phyloP scores from a whole-genome alignment of 139 green algal genomes.

The Chlorella sp. region DNA sequence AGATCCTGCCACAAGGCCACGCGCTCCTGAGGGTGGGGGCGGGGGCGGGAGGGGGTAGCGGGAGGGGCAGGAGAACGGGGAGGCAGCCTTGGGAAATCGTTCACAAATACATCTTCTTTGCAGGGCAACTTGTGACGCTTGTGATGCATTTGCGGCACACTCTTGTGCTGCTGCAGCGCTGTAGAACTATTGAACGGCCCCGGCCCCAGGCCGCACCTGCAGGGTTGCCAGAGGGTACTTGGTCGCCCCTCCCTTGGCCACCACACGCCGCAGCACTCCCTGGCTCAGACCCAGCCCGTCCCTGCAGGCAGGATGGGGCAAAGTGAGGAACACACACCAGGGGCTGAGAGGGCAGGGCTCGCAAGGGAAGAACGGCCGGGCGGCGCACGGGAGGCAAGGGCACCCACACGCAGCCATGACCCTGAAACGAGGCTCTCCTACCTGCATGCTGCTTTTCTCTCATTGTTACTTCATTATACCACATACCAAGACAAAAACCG shows the following conservation, averaged over 20 bases:
- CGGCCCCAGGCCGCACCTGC: background rate
- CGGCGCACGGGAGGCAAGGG: background rate
- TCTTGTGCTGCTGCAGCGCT: too few species aligned
- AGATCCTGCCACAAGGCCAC: conserved; percentile 26
- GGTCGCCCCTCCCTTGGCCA: conserved; percentile 20
- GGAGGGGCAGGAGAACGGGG: too few species aligned
- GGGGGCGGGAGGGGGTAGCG: background rate
- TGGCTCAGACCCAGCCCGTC: conserved; percentile 7
- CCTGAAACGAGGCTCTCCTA: too few species aligned
- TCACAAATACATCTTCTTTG: too few species aligned
- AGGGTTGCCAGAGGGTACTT: conserved; percentile 37
- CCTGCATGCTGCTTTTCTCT: too few species aligned
- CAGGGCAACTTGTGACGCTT: too few species aligned
- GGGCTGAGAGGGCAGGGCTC: background rate
- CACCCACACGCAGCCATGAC: too few species aligned
- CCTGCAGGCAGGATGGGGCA: background rate
- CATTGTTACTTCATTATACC: too few species aligned
- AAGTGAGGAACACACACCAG: background rate
- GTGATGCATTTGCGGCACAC: too few species aligned
- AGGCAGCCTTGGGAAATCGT: too few species aligned
- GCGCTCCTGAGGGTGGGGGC: background rate
- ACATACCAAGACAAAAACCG: too few species aligned
- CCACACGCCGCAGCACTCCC: conserved; percentile 8
- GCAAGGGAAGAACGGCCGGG: background rate
- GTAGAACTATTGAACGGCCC: background rate